These are phyloP conservation scores for Umbellularia californica DNA, from an alignment of 164 flowering plant genomes.

Conservation along the genomic window DNA sequence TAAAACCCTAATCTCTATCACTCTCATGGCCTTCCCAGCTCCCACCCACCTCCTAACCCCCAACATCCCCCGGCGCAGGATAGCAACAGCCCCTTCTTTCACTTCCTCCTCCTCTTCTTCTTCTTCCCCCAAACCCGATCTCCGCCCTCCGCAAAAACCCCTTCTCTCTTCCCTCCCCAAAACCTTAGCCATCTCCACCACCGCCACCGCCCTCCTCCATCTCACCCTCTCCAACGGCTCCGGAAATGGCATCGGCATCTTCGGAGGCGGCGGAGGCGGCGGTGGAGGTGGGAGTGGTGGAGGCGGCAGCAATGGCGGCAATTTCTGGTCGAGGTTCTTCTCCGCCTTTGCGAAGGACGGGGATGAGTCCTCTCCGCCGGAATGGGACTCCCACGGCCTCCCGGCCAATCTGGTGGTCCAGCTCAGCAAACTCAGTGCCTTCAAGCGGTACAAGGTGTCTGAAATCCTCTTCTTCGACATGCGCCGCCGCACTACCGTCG, in stretches of 20 bases:
- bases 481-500: constrained; percentile 36
- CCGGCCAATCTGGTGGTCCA: constrained; percentile 74
- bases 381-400: constrained; percentile 87
- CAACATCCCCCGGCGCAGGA: not conserved
- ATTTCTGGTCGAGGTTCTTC: constrained; percentile 51
- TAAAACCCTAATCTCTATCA: not conserved
- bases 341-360: constrained; percentile 63
- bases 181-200: constrained; percentile 31
- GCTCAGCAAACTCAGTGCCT: constrained; percentile 70
- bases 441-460: constrained; percentile 74
- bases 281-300: constrained; percentile 20
- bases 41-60: constrained; percentile 2
- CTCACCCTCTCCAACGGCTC: constrained; percentile 13
- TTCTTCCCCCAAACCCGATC: constrained; percentile 9
- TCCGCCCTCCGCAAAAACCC: not conserved
- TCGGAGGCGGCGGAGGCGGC: constrained; percentile 24
- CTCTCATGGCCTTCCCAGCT: constrained; percentile 1
- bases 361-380: constrained; percentile 24
- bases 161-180: constrained; percentile 15
- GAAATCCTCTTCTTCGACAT: constrained; percentile 70
- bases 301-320: constrained; percentile 33
- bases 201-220: constrained; percentile 15
- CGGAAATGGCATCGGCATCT: constrained; percentile 20
- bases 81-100: not conserved
- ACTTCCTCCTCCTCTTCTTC: constrained; percentile 5